Evolutionary conservation across 768 basidiomycete species (phyloP).

Genomic region (Hygrocybe punicea): DNA sequence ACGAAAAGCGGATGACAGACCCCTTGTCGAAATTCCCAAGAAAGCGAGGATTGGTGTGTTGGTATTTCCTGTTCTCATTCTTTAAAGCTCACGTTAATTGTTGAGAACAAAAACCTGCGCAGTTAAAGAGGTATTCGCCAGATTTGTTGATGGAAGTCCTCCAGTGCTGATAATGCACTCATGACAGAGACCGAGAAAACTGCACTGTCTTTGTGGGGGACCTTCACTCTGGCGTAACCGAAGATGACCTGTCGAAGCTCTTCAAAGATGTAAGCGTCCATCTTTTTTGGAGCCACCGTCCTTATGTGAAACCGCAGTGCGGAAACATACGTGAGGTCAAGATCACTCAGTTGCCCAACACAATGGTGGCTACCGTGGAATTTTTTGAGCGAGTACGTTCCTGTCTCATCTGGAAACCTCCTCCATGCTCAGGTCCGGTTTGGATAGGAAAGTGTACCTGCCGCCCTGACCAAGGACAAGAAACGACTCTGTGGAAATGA

Average conservation of each 20-base stretch:
- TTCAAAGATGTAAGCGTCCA: constrained; percentile 74
- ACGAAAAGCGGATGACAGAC: constrained; percentile 59
- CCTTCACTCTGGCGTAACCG: constrained; percentile 51
- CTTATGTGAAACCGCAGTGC: constrained; percentile 52
- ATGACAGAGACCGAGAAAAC: constrained; percentile 86
- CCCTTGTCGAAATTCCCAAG: constrained; percentile 42
- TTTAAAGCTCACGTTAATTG: neutral
- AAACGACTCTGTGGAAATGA: constrained; percentile 76
- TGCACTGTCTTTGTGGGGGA: constrained; percentile 85
- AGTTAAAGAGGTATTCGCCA: constrained; percentile 55
- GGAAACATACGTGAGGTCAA: constrained; percentile 84
- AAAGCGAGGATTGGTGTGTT: constrained; percentile 58
- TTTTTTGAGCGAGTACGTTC: constrained; percentile 62
- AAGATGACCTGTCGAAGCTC: constrained; percentile 63
- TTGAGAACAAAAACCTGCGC: constrained; percentile 41
- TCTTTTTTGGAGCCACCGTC: neutral
- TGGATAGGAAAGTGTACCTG: constrained; percentile 71
- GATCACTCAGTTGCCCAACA: constrained; percentile 56
- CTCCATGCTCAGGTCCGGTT: neutral
- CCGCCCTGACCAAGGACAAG: constrained; percentile 92
- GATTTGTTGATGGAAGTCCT: neutral
- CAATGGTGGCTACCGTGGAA: constrained; percentile 82
- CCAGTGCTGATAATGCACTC: neutral
- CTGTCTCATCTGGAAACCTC: neutral
- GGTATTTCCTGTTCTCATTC: neutral